Evolutionary conservation across 2,329 filamentous ascomycete genomes (phyloP), one percentile per base, ranked within the genome.

Genomic region (Exophiala oligosperma): DNA sequence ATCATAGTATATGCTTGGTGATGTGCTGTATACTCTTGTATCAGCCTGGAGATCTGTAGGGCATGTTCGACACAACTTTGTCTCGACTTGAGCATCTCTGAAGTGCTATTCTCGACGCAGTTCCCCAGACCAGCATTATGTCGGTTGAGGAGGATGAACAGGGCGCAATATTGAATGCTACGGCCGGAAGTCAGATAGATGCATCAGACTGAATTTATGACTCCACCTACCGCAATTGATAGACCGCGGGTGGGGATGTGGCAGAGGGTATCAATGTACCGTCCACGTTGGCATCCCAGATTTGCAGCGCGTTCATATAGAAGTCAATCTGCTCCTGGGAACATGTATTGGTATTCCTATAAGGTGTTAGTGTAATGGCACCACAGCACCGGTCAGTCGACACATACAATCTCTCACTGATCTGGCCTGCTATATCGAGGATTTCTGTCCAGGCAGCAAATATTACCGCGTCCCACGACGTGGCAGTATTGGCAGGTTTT

Each of bases 271-370:
- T 56, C 12, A 56, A 8, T 5, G 47, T 51, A 6, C 28, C 32
- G 29, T 56, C 54, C 3, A 56, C 29, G 28, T 29, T 56, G 3
- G 54, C 12, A 21, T 56, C 54, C 54, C 54, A 56, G n/a, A n/a
- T 29, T 23, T 50, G 46, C 9, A 56, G 38, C 3, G 54, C 47
- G 3, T 9, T 37, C 17, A 43, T 56, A 24, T 43, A 56, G 32
- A 32, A 43, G 23, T 56, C 46, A 21, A 56, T 51, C 24, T 56
- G 54, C 14, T 56, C 54, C 43, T 56, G 54, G 35, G 50, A 56
- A 35, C 54, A 56, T 17, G 17, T 17, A 17, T 17, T 17, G 17
- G 17, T 17, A 17, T 17, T 17, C 17, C 17, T 17, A 17, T 17
- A 17, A 17, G 17, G 17, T 17, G 17, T 17, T 17, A 17, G 17